Conservation (phyloP, 2,329 filamentous ascomycete genomes). For the Microdochium nivale region DNA sequence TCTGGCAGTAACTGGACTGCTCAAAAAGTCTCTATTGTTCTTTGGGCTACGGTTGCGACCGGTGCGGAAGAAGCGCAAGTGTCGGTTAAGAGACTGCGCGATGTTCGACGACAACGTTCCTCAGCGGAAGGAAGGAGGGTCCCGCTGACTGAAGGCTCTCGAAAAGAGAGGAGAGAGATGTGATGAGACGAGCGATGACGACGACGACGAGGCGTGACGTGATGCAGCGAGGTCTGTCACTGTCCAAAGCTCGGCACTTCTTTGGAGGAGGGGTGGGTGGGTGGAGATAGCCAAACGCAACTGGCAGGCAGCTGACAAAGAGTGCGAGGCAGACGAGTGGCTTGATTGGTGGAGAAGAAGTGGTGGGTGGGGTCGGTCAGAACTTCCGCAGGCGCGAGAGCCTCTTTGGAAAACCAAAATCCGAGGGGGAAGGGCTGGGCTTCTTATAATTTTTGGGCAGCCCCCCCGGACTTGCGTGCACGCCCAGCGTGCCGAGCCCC, state of each 20-base stretch:
- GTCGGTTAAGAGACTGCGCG: not conserved
- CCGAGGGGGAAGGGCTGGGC: constrained; percentile 39
- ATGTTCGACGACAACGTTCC: not conserved
- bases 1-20: not conserved
- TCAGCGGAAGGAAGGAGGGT: not conserved
- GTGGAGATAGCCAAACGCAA: constrained; percentile 12
- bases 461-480: constrained; percentile 14
- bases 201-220: constrained; percentile 10
- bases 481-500: constrained; percentile 6
- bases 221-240: constrained; percentile 1
- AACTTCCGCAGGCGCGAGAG: constrained; percentile 41
- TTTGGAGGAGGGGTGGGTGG: not conserved
- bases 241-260: not conserved
- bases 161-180: not conserved
- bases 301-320: constrained; percentile 16
- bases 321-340: constrained; percentile 13
- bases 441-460: constrained; percentile 46
- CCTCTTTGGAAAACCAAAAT: constrained; percentile 33
- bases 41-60: constrained; percentile 1
- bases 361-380: constrained; percentile 44
- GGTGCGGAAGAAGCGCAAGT: not conserved
- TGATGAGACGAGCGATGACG: constrained; percentile 16
- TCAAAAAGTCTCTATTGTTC: not conserved
- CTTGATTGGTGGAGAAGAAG: constrained; percentile 23
- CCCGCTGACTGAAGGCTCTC: not conserved